Percentiles rank a stretch among this genome's conserved stretches.
These are phyloP conservation scores for Neonectria magnoliae DNA, from an alignment of 2,329 filamentous ascomycete species.

Conservation along the genomic window DNA sequence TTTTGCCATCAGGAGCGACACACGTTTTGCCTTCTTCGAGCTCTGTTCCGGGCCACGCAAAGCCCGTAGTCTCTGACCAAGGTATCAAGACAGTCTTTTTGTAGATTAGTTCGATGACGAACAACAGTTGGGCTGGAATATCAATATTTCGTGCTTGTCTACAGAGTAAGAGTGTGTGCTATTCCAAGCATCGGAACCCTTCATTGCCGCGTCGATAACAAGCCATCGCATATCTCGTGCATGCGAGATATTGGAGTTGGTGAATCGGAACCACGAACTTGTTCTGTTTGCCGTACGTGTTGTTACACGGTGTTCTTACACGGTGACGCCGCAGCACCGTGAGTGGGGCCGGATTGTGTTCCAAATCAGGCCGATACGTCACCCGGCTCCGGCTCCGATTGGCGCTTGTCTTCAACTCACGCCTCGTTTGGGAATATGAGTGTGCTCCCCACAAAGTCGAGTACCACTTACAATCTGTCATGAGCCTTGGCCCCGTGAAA, in stretches of 20 bases:
- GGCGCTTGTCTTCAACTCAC: background rate
- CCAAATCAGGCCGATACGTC: background rate
- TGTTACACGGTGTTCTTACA: background rate
- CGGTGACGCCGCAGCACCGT: background rate
- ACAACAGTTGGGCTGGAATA: background rate
- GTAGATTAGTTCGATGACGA: background rate
- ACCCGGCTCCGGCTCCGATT: background rate
- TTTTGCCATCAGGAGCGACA: slow-evolving; percentile 11
- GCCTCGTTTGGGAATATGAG: background rate
- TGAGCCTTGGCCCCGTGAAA: background rate
- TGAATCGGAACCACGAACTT: background rate
- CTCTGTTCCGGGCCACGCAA: background rate
- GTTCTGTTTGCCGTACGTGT: background rate
- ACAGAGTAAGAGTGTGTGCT: background rate
- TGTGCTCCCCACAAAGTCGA: background rate
- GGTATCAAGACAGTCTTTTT: background rate
- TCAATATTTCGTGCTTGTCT: background rate
- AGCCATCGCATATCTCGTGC: background rate
- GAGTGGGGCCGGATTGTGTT: background rate
- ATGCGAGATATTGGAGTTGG: background rate
- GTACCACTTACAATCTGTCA: background rate
- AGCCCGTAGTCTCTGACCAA: background rate
- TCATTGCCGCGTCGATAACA: background rate
- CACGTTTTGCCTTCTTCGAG: slow-evolving; percentile 4
- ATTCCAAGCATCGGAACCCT: background rate